Base-by-base conservation (phyloP, 2,329 filamentous ascomycete species). In the Colletotrichum limetticola region DNA sequence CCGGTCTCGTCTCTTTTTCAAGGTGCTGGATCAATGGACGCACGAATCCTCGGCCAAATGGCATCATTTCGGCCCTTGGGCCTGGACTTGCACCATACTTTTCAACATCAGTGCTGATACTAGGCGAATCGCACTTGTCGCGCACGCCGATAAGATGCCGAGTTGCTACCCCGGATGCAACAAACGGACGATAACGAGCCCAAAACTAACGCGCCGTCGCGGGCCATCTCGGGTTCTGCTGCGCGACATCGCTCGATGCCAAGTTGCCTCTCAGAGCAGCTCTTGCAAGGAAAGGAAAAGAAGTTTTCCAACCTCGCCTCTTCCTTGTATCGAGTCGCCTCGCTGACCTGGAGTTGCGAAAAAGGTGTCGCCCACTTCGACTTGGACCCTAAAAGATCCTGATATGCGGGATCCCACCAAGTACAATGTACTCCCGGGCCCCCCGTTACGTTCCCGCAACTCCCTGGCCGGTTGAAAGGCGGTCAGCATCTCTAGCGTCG, bases 21-120 rank as follows among this genome's bases (percentile, higher is more conserved):
- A 22, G 28, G 9, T 52, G n/a, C 46, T 42, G 49, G 46, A 52
- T 61, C 19, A 24, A 62, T 49, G 56, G 55, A 49, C 66, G 61
- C 67, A 73, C 60, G 42, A 70, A 65, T 70, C 60, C 49, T 70
- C 71, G 71, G 71, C 61, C 71, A 73, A 73, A 71, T 61, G 67
- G 66, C 66, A 73, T 49, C 66, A 71, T 71, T 66, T 65, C 66
- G 60, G 60, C 60, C 71, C 56, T 61, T 73, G 42, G 42, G 42
- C 42, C 19, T 49, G 7, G 42, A 22, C 42, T 49, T 49, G 8
- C 42, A 49, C 42, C 19, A 49, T 19, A 22, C 42, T 9, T 49
- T 49, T 22, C 42, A 49, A 9, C 42, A 49, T n/a, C 16, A n/a
- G 7, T 22, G 42, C 42, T 37, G 46, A 49, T 32, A 4, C 60